A percentile compares a stretch with the other conserved stretches of the same genome.
phyloP scores from a whole-genome alignment of 139 green algal genomes.

The Chlorella ohadii region DNA sequence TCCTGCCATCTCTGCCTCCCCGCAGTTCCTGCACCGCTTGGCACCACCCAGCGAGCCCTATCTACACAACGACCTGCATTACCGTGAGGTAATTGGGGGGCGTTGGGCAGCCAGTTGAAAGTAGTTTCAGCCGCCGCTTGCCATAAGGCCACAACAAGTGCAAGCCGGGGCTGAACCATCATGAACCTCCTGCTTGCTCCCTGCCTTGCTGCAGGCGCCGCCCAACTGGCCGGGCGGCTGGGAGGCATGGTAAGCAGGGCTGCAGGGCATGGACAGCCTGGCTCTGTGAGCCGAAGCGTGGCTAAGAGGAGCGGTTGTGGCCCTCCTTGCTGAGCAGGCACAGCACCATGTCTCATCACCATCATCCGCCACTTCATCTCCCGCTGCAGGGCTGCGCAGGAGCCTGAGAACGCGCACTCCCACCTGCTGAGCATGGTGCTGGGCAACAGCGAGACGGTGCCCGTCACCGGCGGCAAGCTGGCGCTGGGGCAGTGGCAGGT shows the following conservation, averaged over 20 bases:
- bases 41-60: constrained; percentile 72
- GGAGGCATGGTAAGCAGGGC: constrained; percentile 53
- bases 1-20: too few relatives aligned
- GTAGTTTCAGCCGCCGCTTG: too few relatives aligned
- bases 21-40: constrained; percentile 65
- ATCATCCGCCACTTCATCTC: too few relatives aligned
- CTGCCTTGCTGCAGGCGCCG: constrained; percentile 44
- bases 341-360: too few relatives aligned
- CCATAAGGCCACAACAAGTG: too few relatives aligned
- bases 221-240: constrained; percentile 60
- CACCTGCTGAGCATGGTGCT: constrained; percentile 75
- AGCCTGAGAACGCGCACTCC: constrained; percentile 83
- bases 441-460: constrained; percentile 53
- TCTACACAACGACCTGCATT: constrained; percentile 88
- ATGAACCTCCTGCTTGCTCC: too few relatives aligned
- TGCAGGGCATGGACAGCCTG: too few relatives aligned
- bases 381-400: constrained; percentile 61
- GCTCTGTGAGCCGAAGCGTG: too few relatives aligned
- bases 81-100: constrained; percentile 64
- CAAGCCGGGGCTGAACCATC: too few relatives aligned
- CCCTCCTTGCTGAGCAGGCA: too few relatives aligned
- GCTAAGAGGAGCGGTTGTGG: too few relatives aligned
- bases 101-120: too few relatives aligned
- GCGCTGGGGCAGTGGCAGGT: constrained; percentile 78
- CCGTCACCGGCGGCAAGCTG: constrained; percentile 64